Evolutionary conservation across 768 basidiomycete species (phyloP), one percentile per base, ranked within the genome.

Genomic region (Rickenella mellea): DNA sequence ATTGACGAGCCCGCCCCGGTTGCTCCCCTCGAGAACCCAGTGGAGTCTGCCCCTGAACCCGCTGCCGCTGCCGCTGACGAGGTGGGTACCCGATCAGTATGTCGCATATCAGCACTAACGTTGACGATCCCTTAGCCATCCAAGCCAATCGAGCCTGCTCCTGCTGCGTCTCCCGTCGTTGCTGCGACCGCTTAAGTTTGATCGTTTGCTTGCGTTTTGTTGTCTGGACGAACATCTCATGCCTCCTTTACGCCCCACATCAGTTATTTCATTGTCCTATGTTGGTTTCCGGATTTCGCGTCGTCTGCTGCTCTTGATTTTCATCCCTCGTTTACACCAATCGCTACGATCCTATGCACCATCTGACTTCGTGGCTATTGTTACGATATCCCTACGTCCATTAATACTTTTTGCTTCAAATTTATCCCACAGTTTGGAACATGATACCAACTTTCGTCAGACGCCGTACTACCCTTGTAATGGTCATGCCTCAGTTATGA

Each of bases 21-120:
- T 48, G 87, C 85, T 42, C 89, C 90, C 45, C 70, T 93, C 50
- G 87, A 89, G 68, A 74, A 84, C 60, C 80, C 85, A 27, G 80
- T 79, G 15, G 74, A 74, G 51, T 55, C 67, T 12, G 51, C 66
- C 21, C 59, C 63, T 20, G 58, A 56, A 30, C 51, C 62, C 4
- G 44, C 61, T 28, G 57, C 61, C 32, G 52, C 63, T 4, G 43
- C 53, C 19, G 40, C 51, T 9, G 71, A 68, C 52, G 55, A 57
- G 15, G 54, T 61, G 20, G 55, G 58, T 29, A 60, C 64, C 51
- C 44, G 57, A 27, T 27, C 59, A 37, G 24, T 48, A 58, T 14
- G 52, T 57, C 32, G 48, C 49, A 5, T 46, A 55, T 5, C 43
- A 39, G 27, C 56, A 22, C 40, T 39, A 8, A 44, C 55, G 24